These are phyloP conservation scores for Scheffersomyces illinoinensis DNA, from an alignment of 1,139 yeast genomes.

Conservation along the genomic window DNA sequence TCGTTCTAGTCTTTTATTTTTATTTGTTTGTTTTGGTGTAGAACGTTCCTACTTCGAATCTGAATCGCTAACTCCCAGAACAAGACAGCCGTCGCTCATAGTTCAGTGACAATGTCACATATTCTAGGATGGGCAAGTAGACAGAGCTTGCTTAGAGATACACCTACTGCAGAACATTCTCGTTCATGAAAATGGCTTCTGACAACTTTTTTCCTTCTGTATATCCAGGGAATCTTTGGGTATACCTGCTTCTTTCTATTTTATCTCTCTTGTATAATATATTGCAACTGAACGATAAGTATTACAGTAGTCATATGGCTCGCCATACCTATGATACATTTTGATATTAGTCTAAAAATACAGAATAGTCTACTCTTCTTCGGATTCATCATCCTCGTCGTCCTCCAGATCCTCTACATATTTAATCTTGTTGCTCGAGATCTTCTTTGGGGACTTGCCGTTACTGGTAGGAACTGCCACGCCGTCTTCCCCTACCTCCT, in stretches of 20 bases:
- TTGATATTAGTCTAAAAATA: not conserved
- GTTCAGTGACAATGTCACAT: too few species aligned
- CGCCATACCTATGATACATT: not conserved
- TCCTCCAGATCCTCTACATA: conserved; percentile 7
- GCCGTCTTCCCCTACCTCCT: conserved; percentile 20
- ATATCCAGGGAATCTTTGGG: too few species aligned
- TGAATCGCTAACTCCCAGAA: not conserved
- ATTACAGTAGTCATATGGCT: not conserved
- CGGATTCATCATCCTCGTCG: conserved; percentile 11
- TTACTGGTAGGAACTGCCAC: not conserved
- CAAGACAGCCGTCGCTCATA: too few species aligned
- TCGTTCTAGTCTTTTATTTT: not conserved
- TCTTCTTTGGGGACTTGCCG: not conserved
- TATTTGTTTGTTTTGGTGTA: not conserved
- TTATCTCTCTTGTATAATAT: too few species aligned
- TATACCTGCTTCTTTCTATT: too few species aligned
- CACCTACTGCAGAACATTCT: too few species aligned
- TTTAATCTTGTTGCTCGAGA: not conserved
- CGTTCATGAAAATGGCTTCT: too few species aligned
- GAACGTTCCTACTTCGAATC: not conserved
- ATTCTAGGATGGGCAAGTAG: too few species aligned
- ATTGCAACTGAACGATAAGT: not conserved
- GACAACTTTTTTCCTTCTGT: too few species aligned
- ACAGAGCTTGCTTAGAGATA: too few species aligned
- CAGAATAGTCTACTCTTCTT: conserved; percentile 3